Conservation (phyloP, 2,329 filamentous ascomycete species). For the Colletotrichum eremochloae region DNA sequence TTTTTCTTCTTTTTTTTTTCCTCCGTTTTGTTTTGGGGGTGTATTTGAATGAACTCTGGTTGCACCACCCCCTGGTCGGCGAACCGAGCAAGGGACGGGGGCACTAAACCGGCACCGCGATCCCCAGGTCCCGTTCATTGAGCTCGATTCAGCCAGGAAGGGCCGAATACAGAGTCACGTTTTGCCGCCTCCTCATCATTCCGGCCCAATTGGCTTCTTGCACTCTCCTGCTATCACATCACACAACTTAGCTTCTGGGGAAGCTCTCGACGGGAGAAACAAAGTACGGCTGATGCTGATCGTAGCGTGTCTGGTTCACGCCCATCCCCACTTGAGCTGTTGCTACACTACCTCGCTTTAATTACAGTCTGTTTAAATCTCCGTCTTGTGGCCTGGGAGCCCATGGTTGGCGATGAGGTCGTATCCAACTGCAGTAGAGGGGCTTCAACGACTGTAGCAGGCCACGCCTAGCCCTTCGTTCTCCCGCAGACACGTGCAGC, state of each 20-base stretch:
- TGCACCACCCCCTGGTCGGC: constrained; percentile 12
- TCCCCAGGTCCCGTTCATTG: constrained; percentile 45
- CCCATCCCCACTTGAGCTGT: constrained; percentile 29
- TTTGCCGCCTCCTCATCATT: constrained; percentile 56
- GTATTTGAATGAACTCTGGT: neutral
- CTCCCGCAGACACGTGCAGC: constrained; percentile 16
- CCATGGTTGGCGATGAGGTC: neutral
- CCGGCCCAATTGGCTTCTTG: constrained; percentile 44
- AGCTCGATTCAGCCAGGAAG: constrained; percentile 59
- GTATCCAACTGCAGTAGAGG: constrained; percentile 15
- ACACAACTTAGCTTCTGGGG: constrained; percentile 15
- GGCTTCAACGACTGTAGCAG: neutral
- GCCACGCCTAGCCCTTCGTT: constrained; percentile 8
- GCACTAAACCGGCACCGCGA: constrained; percentile 30
- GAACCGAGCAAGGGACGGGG: constrained; percentile 32
- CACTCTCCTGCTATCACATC: neutral
- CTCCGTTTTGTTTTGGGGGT: no score
- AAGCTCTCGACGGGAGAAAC: constrained; percentile 46
- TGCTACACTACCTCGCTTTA: constrained; percentile 17
- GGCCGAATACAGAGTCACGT: constrained; percentile 54
- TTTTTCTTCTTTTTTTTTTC: neutral
- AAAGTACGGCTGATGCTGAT: constrained; percentile 49
- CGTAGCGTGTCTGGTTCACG: constrained; percentile 34
- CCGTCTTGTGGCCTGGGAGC: constrained; percentile 1
- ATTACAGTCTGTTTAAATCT: constrained; percentile 22